Base-by-base conservation (phyloP, 768 basidiomycete genomes). In the Plicaturopsis crispa region DNA sequence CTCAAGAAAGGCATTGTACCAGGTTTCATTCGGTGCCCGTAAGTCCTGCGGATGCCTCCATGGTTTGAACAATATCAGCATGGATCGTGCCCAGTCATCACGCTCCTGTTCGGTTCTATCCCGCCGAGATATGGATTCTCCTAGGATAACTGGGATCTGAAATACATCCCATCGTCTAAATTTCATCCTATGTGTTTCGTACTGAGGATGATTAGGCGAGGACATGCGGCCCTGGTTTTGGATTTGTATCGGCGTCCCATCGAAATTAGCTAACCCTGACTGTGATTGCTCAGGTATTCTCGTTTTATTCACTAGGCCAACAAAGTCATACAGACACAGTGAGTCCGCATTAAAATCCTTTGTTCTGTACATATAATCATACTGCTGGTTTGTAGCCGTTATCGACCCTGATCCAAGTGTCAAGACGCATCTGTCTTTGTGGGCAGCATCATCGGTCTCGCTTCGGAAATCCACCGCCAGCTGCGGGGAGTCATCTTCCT, bases 1-100 rank as follows among this genome's bases (percentile, higher is more conserved):
- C n/a, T n/a, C n/a, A n/a, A n/a, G n/a, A 18, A 44, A 47, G 2
- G 40, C 39, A 10, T 4, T 4, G 4, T 20, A 24, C 46, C 43
- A 47, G 8, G 13, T 20, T 16, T 33, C 24, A 8, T 11, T 16
- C 2, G 13, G 4, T 6, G 6, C 6, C 12, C 17, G n/a, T 12
- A 47, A 33, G 28, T 45, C 42, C 1, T 1, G 11, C 2, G 21
- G 6, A 5, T 2, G 19, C 4, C 24, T 11, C 44, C 44, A 46
- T 0, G 44, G 44, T 17, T 46, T 46, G 37, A 45, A 41, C 13
- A 41, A 35, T 4, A 43, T 24, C 4, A 41, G 21, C 46, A 47
- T 45, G 6, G 36, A 24, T n/a, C 28, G 12, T 8, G 20, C 13
- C 19, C 33, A 42, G 4, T 28, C 12, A 31, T 42, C 41, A 24